These are phyloP conservation scores for Zygoascus sp. DNA, from an alignment of 1,139 yeast species.

Conservation along the genomic window DNA sequence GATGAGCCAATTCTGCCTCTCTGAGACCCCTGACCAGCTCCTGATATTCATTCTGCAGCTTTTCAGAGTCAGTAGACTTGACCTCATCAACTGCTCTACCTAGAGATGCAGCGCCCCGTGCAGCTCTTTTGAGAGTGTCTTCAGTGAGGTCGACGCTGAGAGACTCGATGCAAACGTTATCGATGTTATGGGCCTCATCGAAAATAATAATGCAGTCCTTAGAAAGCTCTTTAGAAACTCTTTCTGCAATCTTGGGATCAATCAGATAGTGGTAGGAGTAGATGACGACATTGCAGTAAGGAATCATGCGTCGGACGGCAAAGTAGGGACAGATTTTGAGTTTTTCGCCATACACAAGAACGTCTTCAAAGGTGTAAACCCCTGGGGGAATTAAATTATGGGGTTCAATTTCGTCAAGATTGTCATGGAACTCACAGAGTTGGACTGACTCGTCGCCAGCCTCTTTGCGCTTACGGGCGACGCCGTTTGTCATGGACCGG, in stretches of 20 bases:
- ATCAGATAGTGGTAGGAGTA: conserved; percentile 93
- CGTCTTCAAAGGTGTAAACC: conserved; percentile 85
- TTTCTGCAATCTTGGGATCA: conserved; percentile 95
- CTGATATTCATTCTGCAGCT: conserved; percentile 84
- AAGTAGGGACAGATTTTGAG: conserved; percentile 91
- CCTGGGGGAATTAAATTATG: conserved; percentile 88
- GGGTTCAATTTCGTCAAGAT: conserved; percentile 77
- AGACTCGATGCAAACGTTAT: conserved; percentile 96
- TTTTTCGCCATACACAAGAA: conserved; percentile 69
- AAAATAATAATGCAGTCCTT: conserved; percentile 91
- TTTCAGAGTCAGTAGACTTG: conserved; percentile 74
- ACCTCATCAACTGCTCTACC: conserved; percentile 76
- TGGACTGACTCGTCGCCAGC: conserved; percentile 56
- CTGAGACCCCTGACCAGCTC: conserved; percentile 84
- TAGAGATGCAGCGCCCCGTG: conserved; percentile 75
- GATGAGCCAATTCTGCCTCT: conserved; percentile 67
- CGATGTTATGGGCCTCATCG: conserved; percentile 98
- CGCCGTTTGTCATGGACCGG: conserved; percentile 90
- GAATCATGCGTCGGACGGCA: conserved; percentile 96
- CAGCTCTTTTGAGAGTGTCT: conserved; percentile 74
- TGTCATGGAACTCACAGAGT: conserved; percentile 85
- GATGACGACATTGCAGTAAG: conserved; percentile 88
- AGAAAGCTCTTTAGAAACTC: conserved; percentile 87
- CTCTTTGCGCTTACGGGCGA: conserved; percentile 63
- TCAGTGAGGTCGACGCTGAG: conserved; percentile 81